Evolutionary conservation across 257 asterid species (phyloP), one percentile per base, ranked within the genome.

Genomic region (Striga asiatica): DNA sequence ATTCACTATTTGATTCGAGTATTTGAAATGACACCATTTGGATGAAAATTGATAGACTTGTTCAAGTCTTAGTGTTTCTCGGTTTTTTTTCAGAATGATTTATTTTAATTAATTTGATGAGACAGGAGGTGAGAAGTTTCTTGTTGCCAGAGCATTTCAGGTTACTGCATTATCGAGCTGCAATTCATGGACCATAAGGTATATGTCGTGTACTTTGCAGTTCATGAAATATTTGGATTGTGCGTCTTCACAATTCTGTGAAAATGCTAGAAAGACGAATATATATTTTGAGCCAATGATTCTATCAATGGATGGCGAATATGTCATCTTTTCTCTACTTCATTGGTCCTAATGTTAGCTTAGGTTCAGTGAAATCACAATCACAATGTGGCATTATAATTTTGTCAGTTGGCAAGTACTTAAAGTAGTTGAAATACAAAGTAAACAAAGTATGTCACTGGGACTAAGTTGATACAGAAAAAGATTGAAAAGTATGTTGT

Each of bases 181-280:
- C 56, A 47, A 37, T 21, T 58, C 19, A 34, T 32, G 55, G 13
- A 47, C 64, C 57, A 27, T 41, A 58, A 13, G 71, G 51, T 64
- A 60, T 31, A 27, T n/a, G 41, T 17, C 50, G 10, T 43, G 8
- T 43, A 1, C 22, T 22, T 4, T 41, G 48, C 8, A 16, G 7
- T 41, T 41, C 19, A 13, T 39, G 47, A 39, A 13, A n/a, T n/a
- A n/a, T n/a, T n/a, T n/a, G n/a, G n/a, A n/a, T n/a, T n/a, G n/a
- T n/a, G n/a, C n/a, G n/a, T n/a, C n/a, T n/a, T n/a, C n/a, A n/a
- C n/a, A n/a, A n/a, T 2, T 27, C 32, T 32, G 24, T 12, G 67
- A 23, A 48, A 37, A 24, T 37, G n/a, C 10, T 19, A 32, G 22
- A 3, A 57, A 50, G 2, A 43, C 21, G 42, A 25, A 31, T 34